Evolutionary conservation across 2,329 filamentous ascomycete genomes (phyloP), one percentile per base, ranked within the genome.

Genomic region (Sphaerulina vaccinii): DNA sequence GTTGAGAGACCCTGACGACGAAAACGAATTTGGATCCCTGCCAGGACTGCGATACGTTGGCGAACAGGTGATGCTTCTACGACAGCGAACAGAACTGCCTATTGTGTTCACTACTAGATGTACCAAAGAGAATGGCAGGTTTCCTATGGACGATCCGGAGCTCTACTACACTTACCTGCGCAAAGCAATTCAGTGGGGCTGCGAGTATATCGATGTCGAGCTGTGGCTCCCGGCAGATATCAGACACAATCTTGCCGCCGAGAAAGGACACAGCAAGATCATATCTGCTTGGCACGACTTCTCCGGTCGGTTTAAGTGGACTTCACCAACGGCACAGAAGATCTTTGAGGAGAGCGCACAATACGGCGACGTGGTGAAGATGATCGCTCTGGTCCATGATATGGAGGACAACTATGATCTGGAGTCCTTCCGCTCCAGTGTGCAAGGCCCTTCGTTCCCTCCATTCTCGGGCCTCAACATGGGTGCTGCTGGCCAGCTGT

Each of bases 241-340:
- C 50, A 79, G 89, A 56, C 77, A 77, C 56, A 79, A 75, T 54
- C 71, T 95, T 8, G 86, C 83, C 47, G 81, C 86, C 60, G 78
- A 81, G 48, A 85, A 86, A 59, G 88, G 88, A 2, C 87, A 84
- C 70, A 92, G 86, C 64, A 86, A 85, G 59, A 90, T 95, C 70
- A 90, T 95, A 75, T 92, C 88, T n/a, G 89, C 90, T 10, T 93
- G 92, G 64, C 90, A 95, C 68, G 89, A 93, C 72, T 92, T 92
- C 65, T 90, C 88, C 0, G 87, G 88, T 1, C 85, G 77, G 1
- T 92, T 92, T 77, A 88, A 85, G 63, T 95, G 89, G 89, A 86
- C 86, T 1, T 88, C 87, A 0, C 72, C 80, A 5, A 80, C 87
- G 59, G 88, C 88, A 1, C 82, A 87, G 63, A 75, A 80, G 9